These are phyloP conservation scores for Blastomyces gilchristii DNA, from an alignment of 2,329 filamentous ascomycete species.

Conservation along the genomic window DNA sequence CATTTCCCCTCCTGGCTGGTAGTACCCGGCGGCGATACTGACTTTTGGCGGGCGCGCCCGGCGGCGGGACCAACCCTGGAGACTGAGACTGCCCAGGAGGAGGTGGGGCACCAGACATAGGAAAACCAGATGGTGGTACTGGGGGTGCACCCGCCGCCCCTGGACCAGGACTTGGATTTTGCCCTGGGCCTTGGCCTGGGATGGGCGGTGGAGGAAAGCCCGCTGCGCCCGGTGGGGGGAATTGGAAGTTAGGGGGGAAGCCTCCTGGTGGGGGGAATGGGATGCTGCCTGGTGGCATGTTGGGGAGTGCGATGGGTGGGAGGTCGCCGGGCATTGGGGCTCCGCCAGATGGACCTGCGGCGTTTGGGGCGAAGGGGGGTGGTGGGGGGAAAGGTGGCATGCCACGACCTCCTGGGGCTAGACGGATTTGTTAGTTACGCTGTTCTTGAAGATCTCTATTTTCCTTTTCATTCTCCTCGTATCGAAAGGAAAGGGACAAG, in stretches of 20 bases:
- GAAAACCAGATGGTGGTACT: slow-evolving; percentile 24
- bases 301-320: slow-evolving; percentile 25
- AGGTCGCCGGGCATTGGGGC: slow-evolving; percentile 31
- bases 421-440: slow-evolving; percentile 13
- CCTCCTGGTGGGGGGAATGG: slow-evolving; percentile 32
- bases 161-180: slow-evolving; percentile 22
- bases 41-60: neutral
- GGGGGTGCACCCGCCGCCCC: slow-evolving; percentile 15
- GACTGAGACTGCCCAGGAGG: slow-evolving; percentile 13
- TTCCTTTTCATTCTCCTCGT: neutral
- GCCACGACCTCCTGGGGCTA: slow-evolving; percentile 47
- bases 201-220: slow-evolving; percentile 21
- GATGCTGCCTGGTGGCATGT: slow-evolving; percentile 34
- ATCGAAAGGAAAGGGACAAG: neutral
- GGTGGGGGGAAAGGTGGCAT: slow-evolving; percentile 43
- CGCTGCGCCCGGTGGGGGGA: slow-evolving; percentile 29
- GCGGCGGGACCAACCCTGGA: slow-evolving; percentile 7
- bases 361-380: slow-evolving; percentile 29
- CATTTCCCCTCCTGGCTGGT: slow-evolving; percentile 12
- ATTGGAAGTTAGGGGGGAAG: slow-evolving; percentile 45
- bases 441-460: too few relatives aligned
- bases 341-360: slow-evolving; percentile 24
- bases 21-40: slow-evolving; percentile 14
- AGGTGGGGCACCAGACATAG: slow-evolving; percentile 20
- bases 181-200: slow-evolving; percentile 20